Conservation (phyloP, 805 yeast genomes). For the Priceomyces fermenticarens region DNA sequence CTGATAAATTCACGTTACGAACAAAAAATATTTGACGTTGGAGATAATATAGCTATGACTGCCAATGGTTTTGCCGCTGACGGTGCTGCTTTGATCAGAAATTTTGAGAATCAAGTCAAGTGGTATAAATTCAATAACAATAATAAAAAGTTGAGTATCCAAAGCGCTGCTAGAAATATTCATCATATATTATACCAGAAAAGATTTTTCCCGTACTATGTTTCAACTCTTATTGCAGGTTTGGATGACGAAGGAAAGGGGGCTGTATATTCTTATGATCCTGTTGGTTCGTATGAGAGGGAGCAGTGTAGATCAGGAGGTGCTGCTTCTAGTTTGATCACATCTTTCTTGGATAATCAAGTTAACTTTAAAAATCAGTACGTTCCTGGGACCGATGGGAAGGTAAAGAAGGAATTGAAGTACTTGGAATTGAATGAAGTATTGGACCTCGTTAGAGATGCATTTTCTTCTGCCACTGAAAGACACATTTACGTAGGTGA, state of each 20-base stretch:
- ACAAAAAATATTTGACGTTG: slow-evolving; percentile 84
- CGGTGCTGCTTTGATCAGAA: slow-evolving; percentile 77
- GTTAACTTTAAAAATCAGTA: slow-evolving; percentile 93
- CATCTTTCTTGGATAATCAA: slow-evolving; percentile 97
- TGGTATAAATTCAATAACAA: slow-evolving; percentile 91
- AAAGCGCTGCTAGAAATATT: slow-evolving; percentile 83
- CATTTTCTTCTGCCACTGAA: slow-evolving; percentile 94
- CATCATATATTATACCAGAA: slow-evolving; percentile 90
- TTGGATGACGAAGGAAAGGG: slow-evolving; percentile 90
- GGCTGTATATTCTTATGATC: slow-evolving; percentile 93
- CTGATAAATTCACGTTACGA: slow-evolving; percentile 90
- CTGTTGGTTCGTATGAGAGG: slow-evolving; percentile 96
- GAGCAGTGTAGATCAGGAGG: slow-evolving; percentile 98
- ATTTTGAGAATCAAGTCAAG: slow-evolving; percentile 65
- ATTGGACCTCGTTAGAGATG: slow-evolving; percentile 82
- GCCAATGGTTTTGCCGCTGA: slow-evolving; percentile 98
- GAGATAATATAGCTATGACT: slow-evolving; percentile 81
- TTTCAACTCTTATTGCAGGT: slow-evolving; percentile 92
- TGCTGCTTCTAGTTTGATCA: slow-evolving; percentile 90
- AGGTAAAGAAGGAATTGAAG: slow-evolving; percentile 54
- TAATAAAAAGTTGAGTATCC: slow-evolving; percentile 62
- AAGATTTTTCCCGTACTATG: slow-evolving; percentile 95
- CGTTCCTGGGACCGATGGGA: slow-evolving; percentile 75
- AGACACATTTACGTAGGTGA: slow-evolving; percentile 99
- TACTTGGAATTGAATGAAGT: slow-evolving; percentile 82